These are phyloP conservation scores for Neurospora intermedia DNA, from an alignment of 495 filamentous ascomycete genomes.

Conservation along the genomic window DNA sequence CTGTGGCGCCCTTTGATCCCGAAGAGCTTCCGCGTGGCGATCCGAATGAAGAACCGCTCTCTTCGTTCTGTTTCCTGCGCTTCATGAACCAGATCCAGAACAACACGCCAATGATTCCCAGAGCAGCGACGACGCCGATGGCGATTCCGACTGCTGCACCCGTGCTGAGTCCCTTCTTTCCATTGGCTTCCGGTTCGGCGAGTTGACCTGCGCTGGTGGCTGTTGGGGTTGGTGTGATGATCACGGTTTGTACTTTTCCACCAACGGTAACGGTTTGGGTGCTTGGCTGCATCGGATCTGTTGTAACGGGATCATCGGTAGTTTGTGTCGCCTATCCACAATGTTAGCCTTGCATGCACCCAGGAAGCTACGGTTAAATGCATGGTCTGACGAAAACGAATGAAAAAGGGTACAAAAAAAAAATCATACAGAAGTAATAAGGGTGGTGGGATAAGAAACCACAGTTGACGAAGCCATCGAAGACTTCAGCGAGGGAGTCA, in stretches of 20 bases:
- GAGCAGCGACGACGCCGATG: constrained; percentile 27
- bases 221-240: constrained; percentile 21
- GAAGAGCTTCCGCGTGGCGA: constrained; percentile 29
- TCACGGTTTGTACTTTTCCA: constrained; percentile 31
- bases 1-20: constrained; percentile 26
- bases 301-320: constrained; percentile 6
- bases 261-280: constrained; percentile 33
- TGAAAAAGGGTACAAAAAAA: not conserved
- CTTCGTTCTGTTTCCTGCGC: constrained; percentile 15
- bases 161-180: constrained; percentile 6
- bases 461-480: constrained; percentile 11
- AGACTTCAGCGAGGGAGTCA: constrained; percentile 2
- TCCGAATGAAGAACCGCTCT: constrained; percentile 11
- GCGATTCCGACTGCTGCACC: constrained; percentile 33
- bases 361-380: not conserved
- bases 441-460: constrained; percentile 4
- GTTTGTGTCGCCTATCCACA: not conserved
- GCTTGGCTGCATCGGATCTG: constrained; percentile 4
- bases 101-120: constrained; percentile 16
- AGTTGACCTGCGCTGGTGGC: constrained; percentile 3
- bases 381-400: not conserved
- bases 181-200: not conserved
- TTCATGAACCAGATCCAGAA: constrained; percentile 26
- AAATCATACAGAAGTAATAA: constrained; percentile 22
- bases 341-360: not conserved